Percentiles rank a stretch among this genome's conserved stretches.
Conservation (phyloP, 1,284 basidiomycete species). For the Pseudozyma thailandica region DNA sequence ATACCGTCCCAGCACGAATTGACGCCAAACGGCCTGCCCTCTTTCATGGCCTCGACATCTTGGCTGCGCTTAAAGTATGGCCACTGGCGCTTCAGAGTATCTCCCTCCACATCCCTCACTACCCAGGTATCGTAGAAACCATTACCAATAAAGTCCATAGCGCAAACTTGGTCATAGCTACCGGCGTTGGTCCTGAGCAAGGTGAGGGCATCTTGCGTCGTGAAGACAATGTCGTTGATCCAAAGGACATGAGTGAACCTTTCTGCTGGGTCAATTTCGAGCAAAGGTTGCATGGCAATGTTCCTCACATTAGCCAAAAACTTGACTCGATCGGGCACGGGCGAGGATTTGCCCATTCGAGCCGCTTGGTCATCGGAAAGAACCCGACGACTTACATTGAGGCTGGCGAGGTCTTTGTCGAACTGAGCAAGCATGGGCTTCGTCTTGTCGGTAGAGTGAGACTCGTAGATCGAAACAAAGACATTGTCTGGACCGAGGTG, state of each 20-base stretch:
- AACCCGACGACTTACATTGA: conserved; percentile 47
- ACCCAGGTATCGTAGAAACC: conserved; percentile 71
- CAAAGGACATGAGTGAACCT: conserved; percentile 54
- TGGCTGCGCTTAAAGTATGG: conserved; percentile 71
- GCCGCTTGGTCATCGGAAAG: conserved; percentile 43
- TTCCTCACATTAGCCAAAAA: conserved; percentile 56
- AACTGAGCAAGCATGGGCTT: conserved; percentile 70
- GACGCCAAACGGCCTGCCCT: conserved; percentile 71
- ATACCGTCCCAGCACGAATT: conserved; percentile 76
- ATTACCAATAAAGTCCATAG: conserved; percentile 72
- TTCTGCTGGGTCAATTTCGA: background rate
- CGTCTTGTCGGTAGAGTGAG: conserved; percentile 71
- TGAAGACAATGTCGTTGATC: conserved; percentile 57
- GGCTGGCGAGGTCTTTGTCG: conserved; percentile 63
- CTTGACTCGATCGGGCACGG: conserved; percentile 38
- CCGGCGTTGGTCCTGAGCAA: conserved; percentile 72
- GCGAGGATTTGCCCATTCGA: conserved; percentile 31
- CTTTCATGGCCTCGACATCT: conserved; percentile 65
- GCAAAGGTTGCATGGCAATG: conserved; percentile 52
- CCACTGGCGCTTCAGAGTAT: conserved; percentile 71
- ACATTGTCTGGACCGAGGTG: conserved; percentile 72
- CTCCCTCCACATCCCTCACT: conserved; percentile 35
- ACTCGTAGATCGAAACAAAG: conserved; percentile 74
- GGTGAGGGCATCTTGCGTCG: conserved; percentile 64
- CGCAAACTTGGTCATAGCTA: conserved; percentile 74